These are phyloP conservation scores for Leccinum pallidistipes DNA, from an alignment of 1,284 basidiomycete genomes.

Conservation along the genomic window DNA sequence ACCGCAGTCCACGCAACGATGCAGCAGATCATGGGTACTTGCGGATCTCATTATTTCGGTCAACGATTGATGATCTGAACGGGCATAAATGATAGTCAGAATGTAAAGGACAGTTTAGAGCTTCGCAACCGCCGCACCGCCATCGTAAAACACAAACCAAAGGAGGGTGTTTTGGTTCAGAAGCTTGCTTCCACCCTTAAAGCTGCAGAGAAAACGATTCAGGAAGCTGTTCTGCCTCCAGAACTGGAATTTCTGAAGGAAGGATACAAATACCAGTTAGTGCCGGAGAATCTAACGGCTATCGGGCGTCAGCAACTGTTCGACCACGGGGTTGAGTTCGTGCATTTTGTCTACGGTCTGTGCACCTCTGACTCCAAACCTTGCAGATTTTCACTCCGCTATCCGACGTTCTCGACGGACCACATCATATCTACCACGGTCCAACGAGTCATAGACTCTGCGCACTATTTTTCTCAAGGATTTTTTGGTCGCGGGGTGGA, in stretches of 20 bases:
- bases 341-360: neutral
- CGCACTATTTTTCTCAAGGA: conserved; percentile 18
- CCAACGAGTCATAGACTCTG: conserved; percentile 29
- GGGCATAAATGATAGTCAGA: too few species aligned
- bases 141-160: too few species aligned
- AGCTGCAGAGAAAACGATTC: conserved; percentile 30
- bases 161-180: conserved; percentile 32
- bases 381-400: conserved; percentile 21
- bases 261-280: conserved; percentile 37
- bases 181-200: conserved; percentile 38
- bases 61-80: too few species aligned
- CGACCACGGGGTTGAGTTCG: conserved; percentile 22
- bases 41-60: too few species aligned
- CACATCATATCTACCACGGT: conserved; percentile 41
- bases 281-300: conserved; percentile 20
- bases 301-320: conserved; percentile 19
- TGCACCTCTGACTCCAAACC: conserved; percentile 2
- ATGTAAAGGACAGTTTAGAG: too few species aligned
- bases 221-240: conserved; percentile 34
- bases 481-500: conserved; percentile 12
- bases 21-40: too few species aligned
- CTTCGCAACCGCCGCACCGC: too few species aligned
- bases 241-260: conserved; percentile 42
- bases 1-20: too few species aligned
- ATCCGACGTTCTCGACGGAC: conserved; percentile 29